A percentile compares a stretch with the other conserved stretches of the same genome.
phyloP scores from a whole-genome alignment of 1,139 yeast genomes.

The Scheffersomyces segobiensis region DNA sequence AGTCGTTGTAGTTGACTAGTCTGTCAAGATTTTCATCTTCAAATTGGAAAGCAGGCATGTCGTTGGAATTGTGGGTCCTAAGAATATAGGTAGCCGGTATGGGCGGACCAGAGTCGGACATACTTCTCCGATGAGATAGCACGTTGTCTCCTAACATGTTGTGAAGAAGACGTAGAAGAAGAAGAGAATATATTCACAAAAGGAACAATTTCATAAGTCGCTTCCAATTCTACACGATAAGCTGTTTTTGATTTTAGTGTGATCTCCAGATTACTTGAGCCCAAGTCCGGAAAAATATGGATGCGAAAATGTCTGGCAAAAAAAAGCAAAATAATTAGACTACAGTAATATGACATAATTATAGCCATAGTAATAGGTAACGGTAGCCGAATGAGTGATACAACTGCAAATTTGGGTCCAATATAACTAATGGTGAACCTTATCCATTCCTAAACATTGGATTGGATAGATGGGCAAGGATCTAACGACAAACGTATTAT shows the following conservation, averaged over 20 bases:
- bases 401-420: not conserved
- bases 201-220: not conserved
- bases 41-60: not conserved
- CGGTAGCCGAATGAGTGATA: not conserved
- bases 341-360: not conserved
- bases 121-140: not conserved
- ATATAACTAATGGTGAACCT: not conserved
- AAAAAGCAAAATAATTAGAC: not conserved
- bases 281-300: not conserved
- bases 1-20: not conserved
- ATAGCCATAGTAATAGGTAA: too few species aligned
- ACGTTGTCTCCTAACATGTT: slow-evolving; percentile 1
- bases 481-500: not conserved
- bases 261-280: not conserved
- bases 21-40: not conserved
- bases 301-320: not conserved
- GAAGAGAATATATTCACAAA: too few species aligned
- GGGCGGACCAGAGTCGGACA: not conserved
- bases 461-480: not conserved
- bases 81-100: not conserved
- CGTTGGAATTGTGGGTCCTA: not conserved
- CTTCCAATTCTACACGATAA: not conserved
- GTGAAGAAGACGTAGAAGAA: not conserved
- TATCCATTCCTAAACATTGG: not conserved
- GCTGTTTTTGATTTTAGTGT: not conserved